phyloP scores from a whole-genome alignment of 192 early-diverging fungal species.

The Entomortierella chlamydospora region DNA sequence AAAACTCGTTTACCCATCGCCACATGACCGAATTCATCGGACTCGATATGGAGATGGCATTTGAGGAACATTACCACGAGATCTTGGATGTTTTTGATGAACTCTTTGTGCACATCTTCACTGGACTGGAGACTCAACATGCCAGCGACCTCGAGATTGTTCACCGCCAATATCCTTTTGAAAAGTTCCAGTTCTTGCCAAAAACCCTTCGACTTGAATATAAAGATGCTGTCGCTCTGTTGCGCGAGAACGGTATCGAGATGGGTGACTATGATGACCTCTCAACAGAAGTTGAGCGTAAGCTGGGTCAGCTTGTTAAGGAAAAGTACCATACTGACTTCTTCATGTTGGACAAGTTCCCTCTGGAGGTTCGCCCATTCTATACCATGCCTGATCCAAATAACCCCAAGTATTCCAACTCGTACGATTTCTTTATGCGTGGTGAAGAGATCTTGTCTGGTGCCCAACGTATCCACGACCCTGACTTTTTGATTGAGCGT shows the following conservation, averaged over 20 bases:
- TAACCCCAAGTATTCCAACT: constrained; percentile 94
- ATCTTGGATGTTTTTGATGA: constrained; percentile 93
- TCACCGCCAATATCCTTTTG: constrained; percentile 90
- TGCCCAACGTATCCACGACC: constrained; percentile 98
- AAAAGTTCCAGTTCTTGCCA: constrained; percentile 87
- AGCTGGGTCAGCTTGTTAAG: constrained; percentile 89
- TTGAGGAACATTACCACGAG: constrained; percentile 99
- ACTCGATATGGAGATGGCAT: constrained; percentile 99
- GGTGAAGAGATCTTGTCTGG: constrained; percentile 99
- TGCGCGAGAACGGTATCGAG: constrained; percentile 89
- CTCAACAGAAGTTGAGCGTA: constrained; percentile 86
- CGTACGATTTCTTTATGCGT: constrained; percentile 99
- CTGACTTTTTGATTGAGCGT: constrained; percentile 81
- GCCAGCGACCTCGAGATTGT: constrained; percentile 88
- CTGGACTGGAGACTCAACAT: constrained; percentile 85
- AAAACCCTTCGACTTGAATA: constrained; percentile 89
- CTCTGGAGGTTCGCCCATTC: constrained; percentile 94
- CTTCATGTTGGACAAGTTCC: constrained; percentile 99
- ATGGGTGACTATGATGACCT: constrained; percentile 96
- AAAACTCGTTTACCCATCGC: constrained; percentile 96
- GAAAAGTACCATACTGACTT: constrained; percentile 98
- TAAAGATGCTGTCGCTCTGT: constrained; percentile 89
- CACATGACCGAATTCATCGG: constrained; percentile 99
- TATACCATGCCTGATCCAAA: constrained; percentile 99
- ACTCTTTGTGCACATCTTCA: constrained; percentile 92